Evolutionary conservation across 31 red algal genomes (phyloP).

Genomic region (Bonnemaisonia californica): DNA sequence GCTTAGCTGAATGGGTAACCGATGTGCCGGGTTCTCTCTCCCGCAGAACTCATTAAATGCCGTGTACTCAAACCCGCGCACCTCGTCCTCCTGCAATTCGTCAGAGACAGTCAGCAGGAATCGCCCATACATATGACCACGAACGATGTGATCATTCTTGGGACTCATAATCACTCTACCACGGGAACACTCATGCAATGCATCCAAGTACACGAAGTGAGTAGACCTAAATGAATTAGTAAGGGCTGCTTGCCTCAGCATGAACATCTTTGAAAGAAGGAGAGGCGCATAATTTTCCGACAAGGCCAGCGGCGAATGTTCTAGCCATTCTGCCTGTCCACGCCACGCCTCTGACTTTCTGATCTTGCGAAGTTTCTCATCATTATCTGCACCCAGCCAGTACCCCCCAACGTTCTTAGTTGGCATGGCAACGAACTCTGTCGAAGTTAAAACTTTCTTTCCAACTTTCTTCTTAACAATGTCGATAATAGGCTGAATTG

Average conservation of each 20-base stretch:
- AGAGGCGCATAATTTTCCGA: slow-evolving; percentile 66
- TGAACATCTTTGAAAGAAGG: slow-evolving; percentile 76
- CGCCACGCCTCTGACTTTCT: slow-evolving; percentile 46
- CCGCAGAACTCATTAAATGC: slow-evolving; percentile 65
- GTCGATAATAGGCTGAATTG: slow-evolving; percentile 46
- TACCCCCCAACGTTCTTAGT: slow-evolving; percentile 46
- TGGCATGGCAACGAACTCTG: slow-evolving; percentile 58
- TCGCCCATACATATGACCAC: slow-evolving; percentile 69
- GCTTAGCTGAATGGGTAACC: slow-evolving; percentile 42
- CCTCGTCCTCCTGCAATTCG: slow-evolving; percentile 47
- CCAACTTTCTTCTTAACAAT: slow-evolving; percentile 49
- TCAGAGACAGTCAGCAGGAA: slow-evolving; percentile 73
- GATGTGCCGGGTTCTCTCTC: slow-evolving; percentile 11
- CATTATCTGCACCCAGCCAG: slow-evolving; percentile 74
- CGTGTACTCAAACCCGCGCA: slow-evolving; percentile 71
- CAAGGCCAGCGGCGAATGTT: slow-evolving; percentile 50
- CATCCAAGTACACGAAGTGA: slow-evolving; percentile 79
- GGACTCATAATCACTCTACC: slow-evolving; percentile 50
- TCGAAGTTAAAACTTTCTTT: slow-evolving; percentile 46
- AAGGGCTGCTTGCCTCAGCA: slow-evolving; percentile 68
- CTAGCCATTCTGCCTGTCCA: slow-evolving; percentile 56
- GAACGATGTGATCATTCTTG: slow-evolving; percentile 72
- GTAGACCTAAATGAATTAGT: slow-evolving; percentile 54
- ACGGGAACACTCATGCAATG: slow-evolving; percentile 63
- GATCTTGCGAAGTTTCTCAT: slow-evolving; percentile 55